Evolutionary conservation across 257 asterid genomes (phyloP), one percentile per base, ranked within the genome.

Genomic region (Verbena officinalis): DNA sequence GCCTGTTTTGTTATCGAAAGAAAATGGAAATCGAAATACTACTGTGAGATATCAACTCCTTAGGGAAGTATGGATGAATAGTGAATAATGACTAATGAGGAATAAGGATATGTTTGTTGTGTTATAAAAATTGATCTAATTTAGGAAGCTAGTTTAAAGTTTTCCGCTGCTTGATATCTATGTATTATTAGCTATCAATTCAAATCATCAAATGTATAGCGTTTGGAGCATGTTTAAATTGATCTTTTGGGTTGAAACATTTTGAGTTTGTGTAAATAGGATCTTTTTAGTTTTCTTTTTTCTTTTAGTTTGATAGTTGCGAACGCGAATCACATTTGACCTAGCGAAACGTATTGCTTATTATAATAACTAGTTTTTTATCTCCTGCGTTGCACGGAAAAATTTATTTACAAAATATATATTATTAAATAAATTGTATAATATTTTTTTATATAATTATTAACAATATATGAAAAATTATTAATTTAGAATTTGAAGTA

Each of bases 31-130:
- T 52, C 68, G 58, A 17, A 70, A 64, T 40, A 62, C 75, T 40
- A 62, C 75, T n/a, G 69, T 73, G 15, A 83, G 97, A 70, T 88
- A 91, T 77, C 83, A 69, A 75, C 96, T 91, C 53, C 86, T 88
- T 15, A 79, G 80, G 7, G 81, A 86, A 54, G 81, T 83, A 24
- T 91, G 97, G 95, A 64, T 49, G 72, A 73, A 64, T 46, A 60
- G 79, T 34, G 65, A 71, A 59, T 78, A 15, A 59, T 52, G 33
- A 5, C 4, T n/a, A n/a, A n/a, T n/a, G n/a, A n/a, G n/a, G n/a
- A n/a, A n/a, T n/a, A 15, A 19, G 52, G 8, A 15, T 15, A 19
- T 24, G 44, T 22, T 30, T n/a, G n/a, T 52, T 34, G 36, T 9
- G 58, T 19, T 16, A 9, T 4, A 14, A 27, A 2, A 27, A 42